Evolutionary conservation across 2,329 filamentous ascomycete species (phyloP).

Genomic region (Exophiala calicioides): DNA sequence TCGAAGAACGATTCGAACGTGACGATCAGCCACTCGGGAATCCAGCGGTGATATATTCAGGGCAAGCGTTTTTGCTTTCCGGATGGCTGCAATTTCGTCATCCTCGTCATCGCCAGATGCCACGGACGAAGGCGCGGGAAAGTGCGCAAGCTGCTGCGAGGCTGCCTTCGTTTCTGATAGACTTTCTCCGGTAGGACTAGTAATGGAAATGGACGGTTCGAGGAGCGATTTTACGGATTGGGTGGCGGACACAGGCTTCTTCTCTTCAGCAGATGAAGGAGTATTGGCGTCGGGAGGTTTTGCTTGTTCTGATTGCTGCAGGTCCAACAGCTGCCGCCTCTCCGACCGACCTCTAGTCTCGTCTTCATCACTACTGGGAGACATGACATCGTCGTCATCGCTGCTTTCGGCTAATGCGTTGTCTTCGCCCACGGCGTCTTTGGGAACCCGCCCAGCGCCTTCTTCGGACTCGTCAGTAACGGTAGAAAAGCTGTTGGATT

Average conservation of each 20-base stretch:
- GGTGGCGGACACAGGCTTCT: constrained; percentile 15
- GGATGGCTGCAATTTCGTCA: constrained; percentile 81
- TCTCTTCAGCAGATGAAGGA: constrained; percentile 14
- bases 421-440: constrained; percentile 70
- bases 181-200: constrained; percentile 26
- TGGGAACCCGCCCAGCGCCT: constrained; percentile 57
- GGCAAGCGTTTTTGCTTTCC: constrained; percentile 79
- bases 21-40: constrained; percentile 74
- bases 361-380: constrained; percentile 33
- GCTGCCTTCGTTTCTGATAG: constrained; percentile 41
- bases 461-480: constrained; percentile 43
- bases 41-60: constrained; percentile 76
- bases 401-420: constrained; percentile 43
- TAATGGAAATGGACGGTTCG: constrained; percentile 35
- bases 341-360: constrained; percentile 38
- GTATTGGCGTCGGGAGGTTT: constrained; percentile 21
- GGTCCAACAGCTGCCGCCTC: constrained; percentile 42
- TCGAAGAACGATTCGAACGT: constrained; percentile 85
- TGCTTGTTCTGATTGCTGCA: constrained; percentile 38
- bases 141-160: constrained; percentile 38
- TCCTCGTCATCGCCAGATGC: constrained; percentile 49
- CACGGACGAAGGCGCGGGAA: constrained; percentile 13
- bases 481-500: constrained; percentile 37
- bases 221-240: constrained; percentile 29
- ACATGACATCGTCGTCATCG: constrained; percentile 38